Evolutionary conservation across 1,284 basidiomycete genomes (phyloP), one percentile per base, ranked within the genome.

Genomic region (Termitomyces sp.): DNA sequence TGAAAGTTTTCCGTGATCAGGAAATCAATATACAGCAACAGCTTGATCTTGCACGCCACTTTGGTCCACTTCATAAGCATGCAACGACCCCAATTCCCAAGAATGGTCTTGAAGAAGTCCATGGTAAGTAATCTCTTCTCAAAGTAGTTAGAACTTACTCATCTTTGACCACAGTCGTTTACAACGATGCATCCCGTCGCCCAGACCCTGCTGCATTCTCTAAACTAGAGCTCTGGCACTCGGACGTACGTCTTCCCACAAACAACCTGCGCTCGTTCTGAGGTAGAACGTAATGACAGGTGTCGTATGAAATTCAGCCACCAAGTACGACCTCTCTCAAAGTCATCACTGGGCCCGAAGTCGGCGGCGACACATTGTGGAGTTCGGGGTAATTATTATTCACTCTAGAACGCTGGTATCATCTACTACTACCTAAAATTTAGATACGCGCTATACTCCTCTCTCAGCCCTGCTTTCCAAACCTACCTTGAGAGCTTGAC

Each of bases 221-320:
- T n/a, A 86, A 87, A 67, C 64, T 84, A 17, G 89, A 92, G 62
- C 77, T 92, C n/a, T 92, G 84, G 84, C 90, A 92, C 70, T 83
- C 84, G 1, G 90, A 92, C 67, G 88, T 90, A 57, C 73, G 66
- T 58, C 10, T 13, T 13, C 36, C 41, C 10, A 40, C 2, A 9
- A n/a, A 5, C 2, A 40, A 28, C 12, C 28, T 26, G 10, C 10
- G 13, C 17, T 36, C 13, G 12, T 41, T 13, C 21, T 49, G 17
- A 54, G 31, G 17, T 30, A 53, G 2, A 49, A 38, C 43, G n/a
- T 36, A 28, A 56, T n/a, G 15, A 21, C 41, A 74, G 73, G 73
- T 77, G 6, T 72, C 86, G 1, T 92, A 91, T 70, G 90, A 93
- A 68, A 61, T 83, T 13, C 87, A 89, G 63, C 88, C 83, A 47